A percentile compares a stretch with the other conserved stretches of the same genome.
Conservation (phyloP, 2,329 filamentous ascomycete species). For the Pseudopithomyces chartarum region DNA sequence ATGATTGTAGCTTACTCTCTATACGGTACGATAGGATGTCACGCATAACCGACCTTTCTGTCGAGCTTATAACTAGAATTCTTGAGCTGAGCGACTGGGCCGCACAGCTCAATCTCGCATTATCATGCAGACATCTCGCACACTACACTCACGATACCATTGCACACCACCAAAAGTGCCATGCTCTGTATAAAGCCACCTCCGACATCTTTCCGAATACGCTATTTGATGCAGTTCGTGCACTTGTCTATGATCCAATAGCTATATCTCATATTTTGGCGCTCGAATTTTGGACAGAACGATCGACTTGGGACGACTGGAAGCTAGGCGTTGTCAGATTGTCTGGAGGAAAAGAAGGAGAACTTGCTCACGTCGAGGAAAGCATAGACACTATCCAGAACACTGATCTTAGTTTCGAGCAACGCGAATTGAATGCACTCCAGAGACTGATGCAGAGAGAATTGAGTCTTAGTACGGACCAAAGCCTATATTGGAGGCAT, state of each 20-base stretch:
- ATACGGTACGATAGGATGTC: not conserved
- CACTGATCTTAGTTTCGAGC: not conserved
- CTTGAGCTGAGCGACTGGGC: not conserved
- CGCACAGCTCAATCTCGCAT: not conserved
- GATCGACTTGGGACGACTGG: not conserved
- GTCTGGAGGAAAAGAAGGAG: not conserved
- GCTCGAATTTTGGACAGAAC: not conserved
- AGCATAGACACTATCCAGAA: no score
- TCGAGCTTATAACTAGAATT: not conserved
- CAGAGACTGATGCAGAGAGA: not conserved
- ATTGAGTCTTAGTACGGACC: not conserved
- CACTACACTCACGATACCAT: not conserved
- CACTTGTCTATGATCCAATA: not conserved
- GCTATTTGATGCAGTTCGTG: not conserved
- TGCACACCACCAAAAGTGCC: not conserved
- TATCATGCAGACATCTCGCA: not conserved
- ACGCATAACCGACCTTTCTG: not conserved
- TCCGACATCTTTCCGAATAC: not conserved
- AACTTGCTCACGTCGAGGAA: no score
- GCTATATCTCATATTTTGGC: not conserved
- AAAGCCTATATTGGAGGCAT: not conserved
- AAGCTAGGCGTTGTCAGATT: not conserved
- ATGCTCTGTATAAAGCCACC: not conserved
- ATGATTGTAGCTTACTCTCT: no score
- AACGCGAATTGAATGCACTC: not conserved